Evolutionary conservation across 805 yeast species (phyloP).

Genomic region (Wickerhamiella spandovensis): DNA sequence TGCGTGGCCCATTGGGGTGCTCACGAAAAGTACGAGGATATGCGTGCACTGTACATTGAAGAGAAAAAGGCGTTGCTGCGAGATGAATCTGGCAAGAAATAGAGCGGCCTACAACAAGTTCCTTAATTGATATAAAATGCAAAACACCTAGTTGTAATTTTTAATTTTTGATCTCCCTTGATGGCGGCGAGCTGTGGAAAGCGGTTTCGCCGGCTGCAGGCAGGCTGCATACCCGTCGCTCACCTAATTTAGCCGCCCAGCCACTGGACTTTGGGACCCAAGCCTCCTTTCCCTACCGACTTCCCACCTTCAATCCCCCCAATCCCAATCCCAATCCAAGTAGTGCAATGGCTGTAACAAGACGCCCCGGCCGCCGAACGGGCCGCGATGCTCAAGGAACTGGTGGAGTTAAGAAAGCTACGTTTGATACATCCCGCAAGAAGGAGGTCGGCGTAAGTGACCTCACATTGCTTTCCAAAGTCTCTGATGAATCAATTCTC

Average conservation of each 20-base stretch:
- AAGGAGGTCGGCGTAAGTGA: conserved; percentile 98
- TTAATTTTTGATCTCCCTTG: too few relatives aligned
- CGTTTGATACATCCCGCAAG: conserved; percentile 74
- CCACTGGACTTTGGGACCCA: background rate
- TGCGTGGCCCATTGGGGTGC: conserved; percentile 27
- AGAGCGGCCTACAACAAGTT: background rate
- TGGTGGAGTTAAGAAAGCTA: conserved; percentile 72
- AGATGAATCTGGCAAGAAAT: conserved; percentile 8
- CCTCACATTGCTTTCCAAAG: conserved; percentile 73
- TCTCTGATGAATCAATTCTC: conserved; percentile 83
- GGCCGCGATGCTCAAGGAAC: conserved; percentile 40
- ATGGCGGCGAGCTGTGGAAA: too few relatives aligned
- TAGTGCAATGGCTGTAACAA: conserved; percentile 57
- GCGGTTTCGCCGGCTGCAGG: background rate
- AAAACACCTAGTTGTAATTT: too few relatives aligned
- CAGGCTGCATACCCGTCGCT: background rate
- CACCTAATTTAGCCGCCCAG: background rate
- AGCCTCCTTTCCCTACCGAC: background rate
- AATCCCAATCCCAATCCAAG: background rate
- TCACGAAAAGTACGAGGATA: conserved; percentile 19
- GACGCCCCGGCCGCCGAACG: conserved; percentile 51
- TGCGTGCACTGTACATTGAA: conserved; percentile 20
- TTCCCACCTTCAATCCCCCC: background rate
- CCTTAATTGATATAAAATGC: too few relatives aligned
- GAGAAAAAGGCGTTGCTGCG: conserved; percentile 18